These are phyloP conservation scores for Colletotrichum endophyticum DNA, from an alignment of 2,329 filamentous ascomycete genomes.

Conservation along the genomic window DNA sequence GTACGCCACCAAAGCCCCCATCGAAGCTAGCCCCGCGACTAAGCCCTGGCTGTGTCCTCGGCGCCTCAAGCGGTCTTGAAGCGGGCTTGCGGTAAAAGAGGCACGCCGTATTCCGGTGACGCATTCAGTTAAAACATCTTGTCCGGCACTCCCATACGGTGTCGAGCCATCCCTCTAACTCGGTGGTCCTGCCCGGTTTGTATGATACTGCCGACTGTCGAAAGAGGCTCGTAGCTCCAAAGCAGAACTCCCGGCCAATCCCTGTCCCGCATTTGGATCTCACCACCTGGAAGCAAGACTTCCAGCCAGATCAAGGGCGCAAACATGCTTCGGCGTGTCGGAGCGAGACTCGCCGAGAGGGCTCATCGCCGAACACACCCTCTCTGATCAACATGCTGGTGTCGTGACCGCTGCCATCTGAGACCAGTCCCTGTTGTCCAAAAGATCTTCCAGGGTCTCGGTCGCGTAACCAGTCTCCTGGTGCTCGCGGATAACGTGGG, in stretches of 20 bases:
- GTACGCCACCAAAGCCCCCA: background rate
- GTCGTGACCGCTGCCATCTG: background rate
- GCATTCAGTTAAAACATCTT: background rate
- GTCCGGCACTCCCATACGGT: background rate
- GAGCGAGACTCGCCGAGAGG: background rate
- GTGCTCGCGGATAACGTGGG: background rate
- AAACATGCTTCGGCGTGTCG: background rate
- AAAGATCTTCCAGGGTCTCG: background rate
- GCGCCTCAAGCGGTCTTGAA: background rate
- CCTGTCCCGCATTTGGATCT: background rate
- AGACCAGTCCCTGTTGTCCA: background rate
- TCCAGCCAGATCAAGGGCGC: background rate
- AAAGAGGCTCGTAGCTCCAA: background rate
- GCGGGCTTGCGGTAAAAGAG: background rate
- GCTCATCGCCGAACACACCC: background rate
- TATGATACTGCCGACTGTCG: background rate
- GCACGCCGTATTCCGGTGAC: background rate
- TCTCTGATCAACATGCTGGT: background rate
- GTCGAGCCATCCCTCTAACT: background rate
- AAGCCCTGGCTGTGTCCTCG: background rate
- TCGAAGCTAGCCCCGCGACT: background rate
- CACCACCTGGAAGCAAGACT: background rate
- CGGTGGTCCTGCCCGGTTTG: background rate
- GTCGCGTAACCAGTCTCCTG: background rate
- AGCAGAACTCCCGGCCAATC: background rate